Conservation (phyloP, 73 alveolate genomes). For the Paramecium pentaurelia region DNA sequence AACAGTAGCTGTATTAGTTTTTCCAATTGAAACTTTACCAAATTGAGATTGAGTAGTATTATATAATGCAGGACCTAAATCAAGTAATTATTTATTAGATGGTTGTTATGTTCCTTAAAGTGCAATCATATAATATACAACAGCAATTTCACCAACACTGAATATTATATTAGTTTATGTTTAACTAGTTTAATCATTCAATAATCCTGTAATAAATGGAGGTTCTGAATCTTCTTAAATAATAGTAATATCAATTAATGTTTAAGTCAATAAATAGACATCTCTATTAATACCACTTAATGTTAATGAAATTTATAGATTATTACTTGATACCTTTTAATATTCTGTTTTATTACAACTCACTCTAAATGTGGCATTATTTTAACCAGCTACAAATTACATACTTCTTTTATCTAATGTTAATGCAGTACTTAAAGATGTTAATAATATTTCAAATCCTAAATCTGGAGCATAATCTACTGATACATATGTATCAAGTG, state of each 20-base stretch:
- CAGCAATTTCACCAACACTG: conserved; percentile 56
- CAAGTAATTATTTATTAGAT: neutral
- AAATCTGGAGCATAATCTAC: conserved; percentile 60
- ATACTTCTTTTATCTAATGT: conserved; percentile 8
- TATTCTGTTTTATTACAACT: conserved; percentile 43
- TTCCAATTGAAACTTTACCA: conserved; percentile 60
- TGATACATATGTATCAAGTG: conserved; percentile 54
- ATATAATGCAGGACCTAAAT: conserved; percentile 62
- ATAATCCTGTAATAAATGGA: conserved; percentile 56
- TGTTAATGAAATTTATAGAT: conserved; percentile 15
- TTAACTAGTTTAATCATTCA: conserved; percentile 10
- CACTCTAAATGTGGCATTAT: conserved; percentile 52
- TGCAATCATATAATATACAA: conserved; percentile 61
- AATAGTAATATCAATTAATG: conserved; percentile 3
- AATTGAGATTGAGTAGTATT: conserved; percentile 52
- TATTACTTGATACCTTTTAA: neutral
- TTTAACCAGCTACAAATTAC: conserved; percentile 44
- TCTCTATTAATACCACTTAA: conserved; percentile 56
- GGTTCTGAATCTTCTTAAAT: conserved; percentile 37
- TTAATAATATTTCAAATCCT: conserved; percentile 52
- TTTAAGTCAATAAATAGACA: conserved; percentile 31
- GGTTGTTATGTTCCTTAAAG: conserved; percentile 63
- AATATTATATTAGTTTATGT: conserved; percentile 55
- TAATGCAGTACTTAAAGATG: neutral
- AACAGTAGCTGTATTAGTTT: conserved; percentile 38